These are phyloP conservation scores for Saturnispora serradocipensis DNA, from an alignment of 805 yeast species.

Conservation along the genomic window DNA sequence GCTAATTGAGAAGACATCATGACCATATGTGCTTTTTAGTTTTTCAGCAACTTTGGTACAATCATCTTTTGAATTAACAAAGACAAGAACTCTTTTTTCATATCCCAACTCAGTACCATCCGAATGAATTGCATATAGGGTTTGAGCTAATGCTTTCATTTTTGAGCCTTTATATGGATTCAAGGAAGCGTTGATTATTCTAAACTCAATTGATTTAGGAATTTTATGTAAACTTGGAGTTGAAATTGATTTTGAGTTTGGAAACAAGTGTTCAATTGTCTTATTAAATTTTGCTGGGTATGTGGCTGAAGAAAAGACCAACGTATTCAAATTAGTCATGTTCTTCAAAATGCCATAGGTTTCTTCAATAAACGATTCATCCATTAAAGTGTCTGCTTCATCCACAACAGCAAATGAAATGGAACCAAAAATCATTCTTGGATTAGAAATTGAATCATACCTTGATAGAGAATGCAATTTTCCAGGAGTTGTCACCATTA, in stretches of 20 bases:
- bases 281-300: constrained; percentile 70
- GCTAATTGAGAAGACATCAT: constrained; percentile 55
- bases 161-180: constrained; percentile 82
- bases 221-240: constrained; percentile 79
- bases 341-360: constrained; percentile 47
- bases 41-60: constrained; percentile 50
- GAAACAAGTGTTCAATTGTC: constrained; percentile 51
- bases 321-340: constrained; percentile 45
- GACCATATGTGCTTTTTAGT: constrained; percentile 40
- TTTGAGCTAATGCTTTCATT: constrained; percentile 78
- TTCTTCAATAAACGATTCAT: constrained; percentile 61
- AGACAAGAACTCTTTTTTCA: constrained; percentile 74
- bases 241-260: constrained; percentile 54
- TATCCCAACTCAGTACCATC: constrained; percentile 73
- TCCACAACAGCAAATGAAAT: constrained; percentile 67
- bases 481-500: constrained; percentile 80
- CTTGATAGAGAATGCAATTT: constrained; percentile 37
- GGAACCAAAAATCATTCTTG: constrained; percentile 31
- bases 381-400: constrained; percentile 91
- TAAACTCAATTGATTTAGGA: constrained; percentile 66
- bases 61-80: constrained; percentile 67
- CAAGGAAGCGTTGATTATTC: constrained; percentile 64
- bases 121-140: constrained; percentile 71
- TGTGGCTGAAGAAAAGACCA: constrained; percentile 83
- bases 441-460: constrained; percentile 25